phyloP scores from a whole-genome alignment of 1,284 basidiomycete genomes.

The Neonothopanus nambi region DNA sequence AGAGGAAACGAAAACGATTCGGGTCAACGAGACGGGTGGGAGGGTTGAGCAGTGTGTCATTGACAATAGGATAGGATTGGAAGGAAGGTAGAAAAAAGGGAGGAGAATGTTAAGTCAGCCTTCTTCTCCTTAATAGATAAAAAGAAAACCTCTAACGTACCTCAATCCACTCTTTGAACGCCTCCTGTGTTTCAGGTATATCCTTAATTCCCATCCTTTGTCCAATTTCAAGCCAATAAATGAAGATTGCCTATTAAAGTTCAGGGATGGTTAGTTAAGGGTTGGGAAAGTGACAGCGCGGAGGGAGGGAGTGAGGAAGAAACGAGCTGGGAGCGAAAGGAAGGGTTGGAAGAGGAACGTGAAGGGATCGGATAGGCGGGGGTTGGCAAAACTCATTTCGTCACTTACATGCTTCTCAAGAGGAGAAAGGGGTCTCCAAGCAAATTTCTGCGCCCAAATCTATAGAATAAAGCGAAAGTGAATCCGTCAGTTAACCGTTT shows the following conservation, averaged over 20 bases:
- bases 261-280: too few relatives aligned
- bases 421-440: constrained; percentile 24
- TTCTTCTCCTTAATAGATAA: too few relatives aligned
- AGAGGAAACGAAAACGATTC: not conserved
- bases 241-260: constrained; percentile 29
- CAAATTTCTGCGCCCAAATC: constrained; percentile 24
- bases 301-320: too few relatives aligned
- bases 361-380: too few relatives aligned
- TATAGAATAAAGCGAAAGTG: constrained; percentile 4
- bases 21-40: not conserved
- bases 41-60: not conserved
- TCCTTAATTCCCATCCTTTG: constrained; percentile 36
- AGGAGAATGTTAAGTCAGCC: too few relatives aligned
- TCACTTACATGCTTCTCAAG: constrained; percentile 16
- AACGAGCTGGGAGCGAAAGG: too few relatives aligned
- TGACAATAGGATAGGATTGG: too few relatives aligned
- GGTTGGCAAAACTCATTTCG: too few relatives aligned
- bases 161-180: constrained; percentile 34
- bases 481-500: too few relatives aligned
- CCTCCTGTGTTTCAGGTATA: constrained; percentile 40
- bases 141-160: too few relatives aligned
- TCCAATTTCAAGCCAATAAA: constrained; percentile 28
- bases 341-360: too few relatives aligned
- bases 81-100: not conserved
- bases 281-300: too few relatives aligned